phyloP scores from a whole-genome alignment of 331 rosid species.

The Telfairia occidentalis region DNA sequence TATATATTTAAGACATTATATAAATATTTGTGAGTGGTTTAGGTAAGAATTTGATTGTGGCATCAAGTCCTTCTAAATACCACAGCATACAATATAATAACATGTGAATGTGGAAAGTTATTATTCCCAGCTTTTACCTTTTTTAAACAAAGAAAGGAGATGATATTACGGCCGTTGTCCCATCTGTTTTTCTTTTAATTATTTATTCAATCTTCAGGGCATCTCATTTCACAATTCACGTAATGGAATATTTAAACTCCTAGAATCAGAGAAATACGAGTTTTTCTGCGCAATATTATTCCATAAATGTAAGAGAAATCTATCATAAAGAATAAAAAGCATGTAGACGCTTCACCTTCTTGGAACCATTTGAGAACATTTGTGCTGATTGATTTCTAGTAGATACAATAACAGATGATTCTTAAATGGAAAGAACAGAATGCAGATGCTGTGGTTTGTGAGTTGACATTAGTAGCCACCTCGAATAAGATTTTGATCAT shows the following conservation, averaged over 20 bases:
- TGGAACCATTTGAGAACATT: constrained; percentile 4
- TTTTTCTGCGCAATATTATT: not conserved
- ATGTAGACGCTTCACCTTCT: not conserved
- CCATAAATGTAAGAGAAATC: constrained; percentile 3
- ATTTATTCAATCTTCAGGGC: not conserved
- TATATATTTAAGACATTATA: not conserved
- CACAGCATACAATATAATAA: not conserved
- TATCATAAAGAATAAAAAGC: not conserved
- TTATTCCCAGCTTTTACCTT: not conserved
- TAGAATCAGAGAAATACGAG: not conserved
- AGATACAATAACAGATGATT: not conserved
- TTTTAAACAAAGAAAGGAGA: not conserved
- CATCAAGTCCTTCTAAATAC: not conserved
- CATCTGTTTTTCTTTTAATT: not conserved
- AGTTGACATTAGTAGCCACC: not conserved
- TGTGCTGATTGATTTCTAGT: not conserved
- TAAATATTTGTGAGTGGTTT: not conserved
- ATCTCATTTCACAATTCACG: not conserved
- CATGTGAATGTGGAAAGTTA: not conserved
- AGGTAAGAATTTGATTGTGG: constrained; percentile 9
- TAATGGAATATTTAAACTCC: not conserved
- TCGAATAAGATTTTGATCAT: not conserved
- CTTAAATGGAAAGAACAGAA: constrained; percentile 1
- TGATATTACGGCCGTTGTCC: not conserved
- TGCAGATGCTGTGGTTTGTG: not conserved